Evolutionary conservation across 1,284 basidiomycete genomes (phyloP), one percentile per base, ranked within the genome.

Genomic region (Heterobasidion annosum): DNA sequence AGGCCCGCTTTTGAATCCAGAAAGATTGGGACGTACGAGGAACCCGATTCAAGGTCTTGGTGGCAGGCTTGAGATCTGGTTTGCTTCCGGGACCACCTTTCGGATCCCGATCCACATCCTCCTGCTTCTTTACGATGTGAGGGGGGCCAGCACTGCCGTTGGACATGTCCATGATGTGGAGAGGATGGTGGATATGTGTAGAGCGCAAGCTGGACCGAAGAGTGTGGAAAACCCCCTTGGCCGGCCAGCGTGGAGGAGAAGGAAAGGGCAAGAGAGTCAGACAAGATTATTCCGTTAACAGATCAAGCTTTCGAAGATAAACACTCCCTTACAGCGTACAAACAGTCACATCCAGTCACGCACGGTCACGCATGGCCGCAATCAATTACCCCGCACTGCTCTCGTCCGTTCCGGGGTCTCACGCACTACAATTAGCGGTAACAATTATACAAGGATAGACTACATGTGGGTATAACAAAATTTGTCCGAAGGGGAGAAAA

Each of bases 21-120:
- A 52, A 48, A 58, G 46, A 59, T 54, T 55, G 52, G 56, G 54
- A 75, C 86, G 62, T 74, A 91, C 88, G 84, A 61, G 88, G 88
- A 16, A 91, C 88, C 69, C 88, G 77, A 70, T 91, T 91, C 63
- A 91, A 72, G 8, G 87, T 85, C 70, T 86, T 85, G 54, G 81
- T 81, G 47, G 73, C 70, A 16, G 86, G 82, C 64, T 90, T 90
- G 40, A 77, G 64, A 59, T 86, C 84, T 47, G 74, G 73, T 69
- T 85, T 79, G 50, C 56, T 71, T 12, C 58, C 54, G 56, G 25
- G 25, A 25, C 25, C 25, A 25, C 63, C 57, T 62, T 70, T 70
- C 58, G 63, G 58, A 57, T 68, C 72, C 54, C 68, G 66, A 53
- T 77, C 74, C 34, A 57, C 54, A 58, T 75, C 73, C 55, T 77